phyloP scores from a whole-genome alignment of 495 filamentous ascomycete species.

The Xylaria scruposa region DNA sequence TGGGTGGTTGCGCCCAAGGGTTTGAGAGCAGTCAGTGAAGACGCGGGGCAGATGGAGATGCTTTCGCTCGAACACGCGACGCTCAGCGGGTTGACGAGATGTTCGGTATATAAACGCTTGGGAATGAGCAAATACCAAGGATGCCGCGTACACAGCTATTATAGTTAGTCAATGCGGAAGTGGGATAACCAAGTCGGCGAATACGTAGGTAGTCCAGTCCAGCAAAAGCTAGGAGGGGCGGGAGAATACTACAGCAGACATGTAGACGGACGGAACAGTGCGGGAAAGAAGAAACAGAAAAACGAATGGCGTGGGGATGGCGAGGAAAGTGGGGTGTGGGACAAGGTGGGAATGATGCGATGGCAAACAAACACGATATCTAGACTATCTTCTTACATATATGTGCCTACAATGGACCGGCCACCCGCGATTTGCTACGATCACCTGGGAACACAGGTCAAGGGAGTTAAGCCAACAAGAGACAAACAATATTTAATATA shows the following conservation, averaged over 20 bases:
- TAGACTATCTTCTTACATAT: neutral
- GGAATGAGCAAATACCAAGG: neutral
- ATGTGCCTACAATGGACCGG: neutral
- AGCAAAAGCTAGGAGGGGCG: neutral
- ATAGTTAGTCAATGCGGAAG: neutral
- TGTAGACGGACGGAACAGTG: neutral
- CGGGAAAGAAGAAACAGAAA: neutral
- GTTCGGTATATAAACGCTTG: neutral
- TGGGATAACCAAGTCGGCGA: neutral
- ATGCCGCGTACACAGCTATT: neutral
- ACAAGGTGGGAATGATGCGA: neutral
- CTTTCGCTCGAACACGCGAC: neutral
- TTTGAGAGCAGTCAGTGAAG: neutral
- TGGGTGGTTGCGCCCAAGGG: neutral
- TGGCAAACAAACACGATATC: neutral
- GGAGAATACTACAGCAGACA: neutral
- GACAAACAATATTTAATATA: neutral
- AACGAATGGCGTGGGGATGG: neutral
- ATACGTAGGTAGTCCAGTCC: neutral
- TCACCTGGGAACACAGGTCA: neutral
- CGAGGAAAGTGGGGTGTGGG: neutral
- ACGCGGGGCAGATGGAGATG: conserved; percentile 4
- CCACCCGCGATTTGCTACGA: neutral
- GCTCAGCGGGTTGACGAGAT: neutral
- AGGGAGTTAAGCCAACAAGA: neutral